Percentiles rank a stretch among this genome's conserved stretches.
Evolutionary conservation across 805 yeast genomes (phyloP).

Genomic region (Barnettozyma salicaria): DNA sequence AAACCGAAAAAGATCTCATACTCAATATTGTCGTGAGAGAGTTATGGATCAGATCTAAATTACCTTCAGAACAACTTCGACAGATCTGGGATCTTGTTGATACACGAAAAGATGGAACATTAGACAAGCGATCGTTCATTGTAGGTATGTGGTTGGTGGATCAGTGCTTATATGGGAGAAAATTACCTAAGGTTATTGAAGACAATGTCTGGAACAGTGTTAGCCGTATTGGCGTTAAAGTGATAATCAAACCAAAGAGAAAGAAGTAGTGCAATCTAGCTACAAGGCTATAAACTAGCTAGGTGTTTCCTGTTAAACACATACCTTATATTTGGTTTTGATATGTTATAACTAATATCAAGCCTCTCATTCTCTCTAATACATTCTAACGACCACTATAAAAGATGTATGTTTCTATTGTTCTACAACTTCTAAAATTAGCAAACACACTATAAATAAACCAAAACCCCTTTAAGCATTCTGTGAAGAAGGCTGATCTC

Average conservation of each 20-base stretch:
- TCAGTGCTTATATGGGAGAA: conserved; percentile 90
- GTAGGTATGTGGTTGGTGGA: conserved; percentile 99
- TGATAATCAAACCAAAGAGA: conserved; percentile 23
- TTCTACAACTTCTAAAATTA: too few relatives aligned
- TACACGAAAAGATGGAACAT: conserved; percentile 59
- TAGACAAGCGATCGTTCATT: conserved; percentile 75
- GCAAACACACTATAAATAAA: too few relatives aligned
- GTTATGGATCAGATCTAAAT: conserved; percentile 73
- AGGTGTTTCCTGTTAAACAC: too few relatives aligned
- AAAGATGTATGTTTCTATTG: too few relatives aligned
- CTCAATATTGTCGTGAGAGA: conserved; percentile 55
- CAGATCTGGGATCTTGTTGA: conserved; percentile 72
- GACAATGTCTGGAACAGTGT: conserved; percentile 79
- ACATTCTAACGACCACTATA: too few relatives aligned
- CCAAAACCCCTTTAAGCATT: too few relatives aligned
- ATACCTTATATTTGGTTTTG: too few relatives aligned
- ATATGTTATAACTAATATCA: too few relatives aligned
- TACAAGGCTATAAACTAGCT: too few relatives aligned
- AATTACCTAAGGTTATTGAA: conserved; percentile 67
- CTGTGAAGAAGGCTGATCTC: too few relatives aligned
- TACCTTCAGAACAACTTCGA: conserved; percentile 54
- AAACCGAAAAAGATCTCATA: conserved; percentile 25
- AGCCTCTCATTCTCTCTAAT: too few relatives aligned
- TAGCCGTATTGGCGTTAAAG: conserved; percentile 38
- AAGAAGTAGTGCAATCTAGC: conserved; percentile 4